These are phyloP conservation scores for Gaeumannomyces sp. DNA, from an alignment of 2,329 filamentous ascomycete genomes.

Conservation along the genomic window DNA sequence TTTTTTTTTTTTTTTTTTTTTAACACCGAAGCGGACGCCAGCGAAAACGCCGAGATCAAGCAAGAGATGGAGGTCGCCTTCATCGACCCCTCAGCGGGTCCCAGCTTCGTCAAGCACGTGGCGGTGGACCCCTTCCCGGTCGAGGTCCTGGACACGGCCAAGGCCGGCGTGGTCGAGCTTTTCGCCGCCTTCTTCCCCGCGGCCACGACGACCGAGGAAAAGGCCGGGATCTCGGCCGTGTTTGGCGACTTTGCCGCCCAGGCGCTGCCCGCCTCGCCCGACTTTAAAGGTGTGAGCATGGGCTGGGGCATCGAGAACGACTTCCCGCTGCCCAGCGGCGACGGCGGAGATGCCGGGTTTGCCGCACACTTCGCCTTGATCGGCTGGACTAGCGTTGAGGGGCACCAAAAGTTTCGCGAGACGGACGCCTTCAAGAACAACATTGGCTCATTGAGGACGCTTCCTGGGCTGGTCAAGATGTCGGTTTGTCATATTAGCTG, in stretches of 20 bases:
- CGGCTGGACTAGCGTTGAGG: slow-evolving; percentile 32
- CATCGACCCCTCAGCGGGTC: not conserved
- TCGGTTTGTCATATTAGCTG: slow-evolving; percentile 18
- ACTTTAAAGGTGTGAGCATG: slow-evolving; percentile 13
- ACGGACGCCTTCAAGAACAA: slow-evolving; percentile 28
- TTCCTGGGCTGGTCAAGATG: slow-evolving; percentile 19
- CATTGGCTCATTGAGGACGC: slow-evolving; percentile 19
- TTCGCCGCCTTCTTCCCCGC: slow-evolving; percentile 15
- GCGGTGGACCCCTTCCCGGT: not conserved
- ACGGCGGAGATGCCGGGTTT: slow-evolving; percentile 21
- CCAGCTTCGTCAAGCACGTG: slow-evolving; percentile 10
- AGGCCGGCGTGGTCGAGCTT: slow-evolving; percentile 15
- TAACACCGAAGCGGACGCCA: not conserved
- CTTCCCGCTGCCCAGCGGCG: slow-evolving; percentile 22
- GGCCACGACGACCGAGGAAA: slow-evolving; percentile 7
- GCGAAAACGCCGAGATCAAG: not conserved
- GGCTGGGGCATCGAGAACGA: slow-evolving; percentile 29
- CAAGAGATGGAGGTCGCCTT: not conserved
- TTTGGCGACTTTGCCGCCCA: slow-evolving; percentile 14
- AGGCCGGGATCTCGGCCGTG: slow-evolving; percentile 1
- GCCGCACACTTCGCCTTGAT: slow-evolving; percentile 22
- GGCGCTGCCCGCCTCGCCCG: slow-evolving; percentile 9
- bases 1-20: not conserved
- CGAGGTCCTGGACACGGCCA: slow-evolving; percentile 5
- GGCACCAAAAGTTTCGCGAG: slow-evolving; percentile 29